Conservation (phyloP, 345 rosid species). For the Limnanthes douglasii region DNA sequence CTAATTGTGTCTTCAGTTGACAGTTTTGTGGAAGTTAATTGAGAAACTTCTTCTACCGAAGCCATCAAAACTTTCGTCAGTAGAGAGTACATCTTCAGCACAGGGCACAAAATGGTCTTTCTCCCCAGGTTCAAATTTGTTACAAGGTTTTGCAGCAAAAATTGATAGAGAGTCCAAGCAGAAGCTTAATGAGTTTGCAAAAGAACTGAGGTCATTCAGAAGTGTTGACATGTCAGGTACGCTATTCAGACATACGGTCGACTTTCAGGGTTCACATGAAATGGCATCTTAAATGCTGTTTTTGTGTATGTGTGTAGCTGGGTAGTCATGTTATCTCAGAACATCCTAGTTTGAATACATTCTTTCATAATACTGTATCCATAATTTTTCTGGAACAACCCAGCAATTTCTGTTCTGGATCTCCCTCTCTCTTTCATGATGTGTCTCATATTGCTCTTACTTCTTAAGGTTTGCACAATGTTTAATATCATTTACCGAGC, state of each 20-base stretch:
- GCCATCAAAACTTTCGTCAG: constrained; percentile 20
- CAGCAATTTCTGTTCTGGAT: no score
- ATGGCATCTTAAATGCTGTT: not conserved
- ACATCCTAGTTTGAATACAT: no score
- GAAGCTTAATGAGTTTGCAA: constrained; percentile 74
- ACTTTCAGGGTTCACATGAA: not conserved
- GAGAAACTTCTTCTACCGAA: constrained; percentile 51
- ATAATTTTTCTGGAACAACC: no score
- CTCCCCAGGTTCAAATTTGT: constrained; percentile 60
- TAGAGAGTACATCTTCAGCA: constrained; percentile 27
- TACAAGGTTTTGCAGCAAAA: constrained; percentile 49
- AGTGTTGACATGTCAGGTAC: constrained; percentile 94
- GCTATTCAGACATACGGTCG: constrained; percentile 4
- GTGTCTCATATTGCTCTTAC: no score
- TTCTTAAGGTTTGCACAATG: no score
- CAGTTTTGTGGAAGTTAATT: constrained; percentile 91
- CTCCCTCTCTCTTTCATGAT: no score
- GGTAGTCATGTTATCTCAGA: no score
- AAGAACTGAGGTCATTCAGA: constrained; percentile 59
- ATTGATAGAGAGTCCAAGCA: constrained; percentile 57
- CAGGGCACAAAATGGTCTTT: constrained; percentile 66
- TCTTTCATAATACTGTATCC: no score
- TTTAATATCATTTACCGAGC: no score
- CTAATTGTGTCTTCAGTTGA: constrained; percentile 72
- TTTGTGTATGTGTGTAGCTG: not conserved